phyloP scores from a whole-genome alignment of 805 yeast species.

The Saccharomyces paradoxus region DNA sequence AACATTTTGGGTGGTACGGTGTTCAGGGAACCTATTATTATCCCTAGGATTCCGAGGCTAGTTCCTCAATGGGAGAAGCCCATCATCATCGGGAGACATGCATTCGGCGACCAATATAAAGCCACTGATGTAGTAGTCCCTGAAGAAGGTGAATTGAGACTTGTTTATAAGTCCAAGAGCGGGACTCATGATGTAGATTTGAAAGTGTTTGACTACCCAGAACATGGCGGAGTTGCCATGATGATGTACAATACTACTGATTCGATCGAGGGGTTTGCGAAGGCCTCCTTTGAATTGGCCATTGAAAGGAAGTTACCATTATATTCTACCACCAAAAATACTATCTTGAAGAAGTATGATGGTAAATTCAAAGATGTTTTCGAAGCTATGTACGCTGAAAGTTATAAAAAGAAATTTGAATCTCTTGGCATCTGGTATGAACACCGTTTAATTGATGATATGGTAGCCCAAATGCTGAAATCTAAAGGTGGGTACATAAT shows the following conservation, averaged over 20 bases:
- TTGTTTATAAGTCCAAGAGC: conserved; percentile 70
- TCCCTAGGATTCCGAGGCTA: conserved; percentile 78
- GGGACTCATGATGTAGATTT: conserved; percentile 24
- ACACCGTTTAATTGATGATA: conserved; percentile 93
- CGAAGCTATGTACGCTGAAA: conserved; percentile 64
- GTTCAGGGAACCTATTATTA: conserved; percentile 92
- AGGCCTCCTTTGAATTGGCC: conserved; percentile 83
- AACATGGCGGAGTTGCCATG: conserved; percentile 66
- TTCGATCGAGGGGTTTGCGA: conserved; percentile 87
- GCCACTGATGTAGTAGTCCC: conserved; percentile 81
- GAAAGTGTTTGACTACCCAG: conserved; percentile 43
- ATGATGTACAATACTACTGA: conserved; percentile 95
- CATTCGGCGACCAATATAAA: conserved; percentile 93
- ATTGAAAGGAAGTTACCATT: conserved; percentile 67
- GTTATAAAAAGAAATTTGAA: conserved; percentile 67
- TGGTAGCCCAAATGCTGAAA: conserved; percentile 98
- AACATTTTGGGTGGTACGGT: conserved; percentile 94
- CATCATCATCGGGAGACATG: conserved; percentile 94
- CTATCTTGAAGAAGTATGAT: conserved; percentile 87
- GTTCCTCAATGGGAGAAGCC: conserved; percentile 93
- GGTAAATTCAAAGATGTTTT: conserved; percentile 93
- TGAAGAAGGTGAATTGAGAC: conserved; percentile 68
- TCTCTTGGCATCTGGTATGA: conserved; percentile 86
- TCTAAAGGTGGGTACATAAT: conserved; percentile 90
- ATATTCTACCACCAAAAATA: conserved; percentile 87